Percentiles rank a stretch among this genome's conserved stretches.
Evolutionary conservation across 768 basidiomycete genomes (phyloP).

Genomic region (Fistulinella prunicolor): DNA sequence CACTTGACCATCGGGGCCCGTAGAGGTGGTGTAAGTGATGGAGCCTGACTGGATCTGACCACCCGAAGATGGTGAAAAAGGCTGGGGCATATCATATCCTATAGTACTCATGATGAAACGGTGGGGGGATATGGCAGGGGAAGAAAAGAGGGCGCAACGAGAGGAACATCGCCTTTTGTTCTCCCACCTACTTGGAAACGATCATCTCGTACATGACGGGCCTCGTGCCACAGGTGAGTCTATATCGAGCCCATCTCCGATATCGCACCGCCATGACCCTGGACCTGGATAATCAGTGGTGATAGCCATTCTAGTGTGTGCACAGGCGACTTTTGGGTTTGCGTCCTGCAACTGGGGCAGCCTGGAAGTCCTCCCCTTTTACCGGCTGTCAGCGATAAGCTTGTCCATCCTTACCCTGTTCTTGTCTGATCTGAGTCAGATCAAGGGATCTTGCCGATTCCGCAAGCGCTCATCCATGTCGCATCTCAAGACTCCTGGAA

Average conservation of each 20-base stretch:
- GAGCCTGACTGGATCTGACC: constrained; percentile 61
- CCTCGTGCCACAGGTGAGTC: constrained; percentile 27
- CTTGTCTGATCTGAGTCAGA: no score
- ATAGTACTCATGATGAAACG: constrained; percentile 20
- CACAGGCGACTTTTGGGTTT: no score
- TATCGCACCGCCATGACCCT: constrained; percentile 12
- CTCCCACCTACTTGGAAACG: constrained; percentile 2
- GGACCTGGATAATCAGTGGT: constrained; percentile 3
- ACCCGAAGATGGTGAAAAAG: constrained; percentile 29
- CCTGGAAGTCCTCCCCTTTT: no score
- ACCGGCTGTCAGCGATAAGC: no score
- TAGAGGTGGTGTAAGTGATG: constrained; percentile 69
- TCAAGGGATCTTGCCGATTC: no score
- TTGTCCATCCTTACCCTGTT: no score
- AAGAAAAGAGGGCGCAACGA: constrained; percentile 11
- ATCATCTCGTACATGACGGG: constrained; percentile 20
- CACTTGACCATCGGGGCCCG: constrained; percentile 56
- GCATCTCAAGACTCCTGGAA: no score
- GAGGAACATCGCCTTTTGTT: constrained; percentile 19
- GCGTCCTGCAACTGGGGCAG: no score
- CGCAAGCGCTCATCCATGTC: no score
- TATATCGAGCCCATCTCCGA: constrained; percentile 35
- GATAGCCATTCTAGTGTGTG: background rate
- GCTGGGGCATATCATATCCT: constrained; percentile 30
- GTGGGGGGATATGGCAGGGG: constrained; percentile 7